These are phyloP conservation scores for Fonsecaea monophora DNA, from an alignment of 2,329 filamentous ascomycete species.

Conservation along the genomic window DNA sequence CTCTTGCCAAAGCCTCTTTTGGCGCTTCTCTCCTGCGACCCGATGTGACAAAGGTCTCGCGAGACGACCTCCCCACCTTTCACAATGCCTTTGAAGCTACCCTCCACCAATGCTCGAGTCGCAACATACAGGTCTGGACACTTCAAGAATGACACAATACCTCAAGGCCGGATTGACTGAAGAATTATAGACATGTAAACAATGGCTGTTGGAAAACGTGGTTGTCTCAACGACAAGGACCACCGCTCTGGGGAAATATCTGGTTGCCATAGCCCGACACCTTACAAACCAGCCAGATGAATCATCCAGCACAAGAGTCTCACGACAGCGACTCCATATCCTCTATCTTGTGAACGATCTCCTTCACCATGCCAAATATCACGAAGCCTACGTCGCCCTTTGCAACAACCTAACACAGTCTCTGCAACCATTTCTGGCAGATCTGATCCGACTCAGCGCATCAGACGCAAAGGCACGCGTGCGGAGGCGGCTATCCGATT, in stretches of 20 bases:
- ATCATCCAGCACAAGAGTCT: constrained; percentile 52
- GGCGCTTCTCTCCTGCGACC: constrained; percentile 74
- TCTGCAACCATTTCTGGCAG: constrained; percentile 65
- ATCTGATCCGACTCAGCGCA: constrained; percentile 66
- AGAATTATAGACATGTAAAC: constrained; percentile 76
- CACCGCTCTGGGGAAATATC: constrained; percentile 74
- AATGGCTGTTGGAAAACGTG: constrained; percentile 79
- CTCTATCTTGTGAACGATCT: constrained; percentile 81
- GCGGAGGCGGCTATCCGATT: constrained; percentile 65
- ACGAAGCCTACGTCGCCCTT: constrained; percentile 52
- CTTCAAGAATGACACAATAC: constrained; percentile 39
- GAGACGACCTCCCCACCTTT: constrained; percentile 73
- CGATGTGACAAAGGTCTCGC: constrained; percentile 72
- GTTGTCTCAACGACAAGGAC: constrained; percentile 70
- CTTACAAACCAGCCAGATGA: constrained; percentile 49
- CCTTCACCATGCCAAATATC: constrained; percentile 70
- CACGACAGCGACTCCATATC: constrained; percentile 72
- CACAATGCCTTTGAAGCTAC: constrained; percentile 69
- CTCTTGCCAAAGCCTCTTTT: constrained; percentile 80
- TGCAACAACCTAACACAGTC: constrained; percentile 57
- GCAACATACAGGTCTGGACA: constrained; percentile 87
- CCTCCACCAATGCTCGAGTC: constrained; percentile 73
- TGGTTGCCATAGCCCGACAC: constrained; percentile 71
- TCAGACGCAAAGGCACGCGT: constrained; percentile 67
- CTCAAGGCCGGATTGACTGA: constrained; percentile 36